A percentile compares a stretch with the other conserved stretches of the same genome.
phyloP scores from a whole-genome alignment of 345 rosid genomes.

The Lenwebbia sp. region DNA sequence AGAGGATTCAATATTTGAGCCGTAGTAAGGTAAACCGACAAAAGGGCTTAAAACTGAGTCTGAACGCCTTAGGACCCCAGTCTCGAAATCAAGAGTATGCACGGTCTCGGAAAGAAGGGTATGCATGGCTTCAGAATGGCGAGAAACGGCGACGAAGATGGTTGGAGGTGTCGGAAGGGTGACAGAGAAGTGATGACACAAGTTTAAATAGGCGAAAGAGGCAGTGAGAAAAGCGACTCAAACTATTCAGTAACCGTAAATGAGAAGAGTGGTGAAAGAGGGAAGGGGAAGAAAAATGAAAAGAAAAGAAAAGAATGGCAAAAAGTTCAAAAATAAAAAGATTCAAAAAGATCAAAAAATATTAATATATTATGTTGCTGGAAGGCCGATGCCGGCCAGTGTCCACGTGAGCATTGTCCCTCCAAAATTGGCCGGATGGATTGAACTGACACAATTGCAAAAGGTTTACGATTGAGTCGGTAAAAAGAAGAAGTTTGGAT shows the following conservation, averaged over 20 bases:
- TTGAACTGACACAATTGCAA: no score
- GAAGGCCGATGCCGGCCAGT: no score
- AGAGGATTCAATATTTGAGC: neutral
- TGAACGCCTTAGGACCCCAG: neutral
- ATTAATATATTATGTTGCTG: no score
- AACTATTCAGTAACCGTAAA: neutral
- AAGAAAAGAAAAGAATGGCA: no score
- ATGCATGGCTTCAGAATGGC: neutral
- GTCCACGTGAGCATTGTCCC: no score
- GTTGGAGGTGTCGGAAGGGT: neutral
- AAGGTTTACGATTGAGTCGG: no score
- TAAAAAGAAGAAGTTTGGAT: no score
- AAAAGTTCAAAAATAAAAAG: no score
- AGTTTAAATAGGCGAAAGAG: neutral
- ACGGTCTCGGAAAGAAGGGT: neutral
- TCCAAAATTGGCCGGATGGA: no score
- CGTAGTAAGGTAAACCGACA: neutral
- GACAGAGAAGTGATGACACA: neutral
- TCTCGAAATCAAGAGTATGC: neutral
- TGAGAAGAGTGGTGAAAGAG: neutral
- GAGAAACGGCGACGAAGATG: neutral
- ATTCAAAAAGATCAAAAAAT: no score
- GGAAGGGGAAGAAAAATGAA: no score
- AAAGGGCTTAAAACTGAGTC: neutral
- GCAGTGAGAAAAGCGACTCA: neutral